Evolutionary conservation across 345 rosid genomes (phyloP), one percentile per base, ranked within the genome.

Genomic region (Dipteronia sinensis): DNA sequence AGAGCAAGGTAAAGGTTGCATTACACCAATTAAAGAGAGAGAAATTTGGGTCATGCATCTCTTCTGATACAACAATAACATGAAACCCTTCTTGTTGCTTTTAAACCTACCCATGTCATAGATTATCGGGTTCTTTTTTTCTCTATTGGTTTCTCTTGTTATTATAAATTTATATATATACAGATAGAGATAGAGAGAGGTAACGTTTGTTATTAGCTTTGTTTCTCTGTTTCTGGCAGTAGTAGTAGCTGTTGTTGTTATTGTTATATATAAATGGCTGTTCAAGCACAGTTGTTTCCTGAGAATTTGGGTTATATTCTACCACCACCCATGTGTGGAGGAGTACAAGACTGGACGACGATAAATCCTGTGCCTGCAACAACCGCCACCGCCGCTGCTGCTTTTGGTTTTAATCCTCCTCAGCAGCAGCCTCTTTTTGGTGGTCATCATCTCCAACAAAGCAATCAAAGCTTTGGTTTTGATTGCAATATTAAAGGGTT

Each of bases 241-340:
- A 10, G 65, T 56, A 12, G 38, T 72, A 0, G 58, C 5, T 53
- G n/a, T 53, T 53, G n/a, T 53, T 51, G 17, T 51, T 61, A 22
- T 61, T 7, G 2, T 6, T 59, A 59, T 59, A 3, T 19, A 19
- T 61, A 61, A 29, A 83, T 85, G 88, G 88, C 79, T 73, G 81
- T 87, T 78, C 90, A 79, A 73, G 82, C 83, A 25, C 82, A 84
- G 72, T 58, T 75, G 69, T 71, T 44, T 51, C 76, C 85, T 55
- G 88, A 87, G 49, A 79, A 65, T 62, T 22, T 68, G 61, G 78
- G 80, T 64, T 49, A 76, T 3, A 77, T 81, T 34, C 38, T 34
- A 34, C 38, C 38, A 46, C 42, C 76, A 1, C 84, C 85, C 8
- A 19, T 82, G 77, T 78, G 40, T 63, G 82, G 84, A 77, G 42